Base-by-base conservation (phyloP, 768 basidiomycete genomes). In the Tulasnella sp. region DNA sequence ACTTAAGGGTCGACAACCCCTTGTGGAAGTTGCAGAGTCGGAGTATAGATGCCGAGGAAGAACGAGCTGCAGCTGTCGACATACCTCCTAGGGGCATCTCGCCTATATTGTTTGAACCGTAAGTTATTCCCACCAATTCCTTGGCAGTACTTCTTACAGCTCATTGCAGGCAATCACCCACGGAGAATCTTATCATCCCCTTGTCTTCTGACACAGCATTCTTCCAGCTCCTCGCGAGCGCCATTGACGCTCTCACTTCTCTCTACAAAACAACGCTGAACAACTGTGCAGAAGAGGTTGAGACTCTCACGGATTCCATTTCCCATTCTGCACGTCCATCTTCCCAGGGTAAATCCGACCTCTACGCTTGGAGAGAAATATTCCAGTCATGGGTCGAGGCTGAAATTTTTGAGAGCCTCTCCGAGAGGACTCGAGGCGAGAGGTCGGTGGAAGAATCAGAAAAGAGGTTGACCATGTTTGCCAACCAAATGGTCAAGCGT, bases 291-390 rank as follows among this genome's bases (percentile, higher is more conserved):
- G 62, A 54, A 63, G 74, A 39, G 62, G 71, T 67, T 48, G 65
- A 70, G 8, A 64, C 70, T 0, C 74, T 83, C 55, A 72, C 77
- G 1, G 45, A 62, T 6, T 53, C 48, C n/a, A 57, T 64, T 25
- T 59, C 64, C 52, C 53, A 69, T 65, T 56, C 69, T 62, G 42
- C 59, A 3, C 50, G 53, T 12, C 55, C 41, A 28, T 41, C 53
- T 35, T 52, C 44, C 42, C 45, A 58, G 19, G 40, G 40, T 9
- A 70, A 70, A 55, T 64, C 67, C 9, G 91, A 96, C 58, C 65
- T 96, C 6, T 89, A 86, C 61, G 72, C 77, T 5, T 95, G 92
- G 92, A 70, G 92, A 20, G 79, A 88, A 65, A 81, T 95, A 25
- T 93, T 96, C 60, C 79, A 80, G 53, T 65, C 92, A 2, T 95